Conservation (phyloP, 2,329 filamentous ascomycete genomes). For the Monosporascus ibericus region DNA sequence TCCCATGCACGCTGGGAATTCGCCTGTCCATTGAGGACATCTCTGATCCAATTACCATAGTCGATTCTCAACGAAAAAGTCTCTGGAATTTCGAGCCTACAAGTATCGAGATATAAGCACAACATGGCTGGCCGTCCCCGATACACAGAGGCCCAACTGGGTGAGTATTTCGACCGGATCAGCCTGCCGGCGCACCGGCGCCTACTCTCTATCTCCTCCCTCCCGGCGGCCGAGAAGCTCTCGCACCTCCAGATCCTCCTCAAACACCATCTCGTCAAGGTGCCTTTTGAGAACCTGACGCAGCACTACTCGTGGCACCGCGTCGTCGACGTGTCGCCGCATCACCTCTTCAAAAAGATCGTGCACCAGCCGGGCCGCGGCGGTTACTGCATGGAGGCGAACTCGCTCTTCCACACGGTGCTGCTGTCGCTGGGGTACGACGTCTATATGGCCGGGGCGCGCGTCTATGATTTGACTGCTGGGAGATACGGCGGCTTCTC, state of each 20-base stretch:
- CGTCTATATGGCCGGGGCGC: slow-evolving; percentile 18
- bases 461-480: slow-evolving; percentile 12
- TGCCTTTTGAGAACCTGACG: slow-evolving; percentile 42
- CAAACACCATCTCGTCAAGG: slow-evolving; percentile 32
- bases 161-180: slow-evolving; percentile 16
- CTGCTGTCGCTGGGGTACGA: slow-evolving; percentile 34
- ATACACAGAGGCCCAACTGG: slow-evolving; percentile 11
- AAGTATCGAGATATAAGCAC: neutral
- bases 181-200: slow-evolving; percentile 9
- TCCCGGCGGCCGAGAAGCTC: slow-evolving; percentile 2
- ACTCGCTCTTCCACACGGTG: slow-evolving; percentile 36
- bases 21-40: too few species aligned
- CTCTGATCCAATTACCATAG: neutral
- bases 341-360: slow-evolving; percentile 32
- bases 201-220: slow-evolving; percentile 3
- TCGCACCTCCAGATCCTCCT: slow-evolving; percentile 8
- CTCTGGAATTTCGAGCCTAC: too few species aligned
- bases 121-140: slow-evolving; percentile 15
- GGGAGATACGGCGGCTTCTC: slow-evolving; percentile 17
- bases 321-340: slow-evolving; percentile 27
- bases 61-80: too few species aligned
- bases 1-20: too few species aligned
- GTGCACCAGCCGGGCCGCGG: slow-evolving; percentile 29
- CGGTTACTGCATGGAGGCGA: slow-evolving; percentile 41
- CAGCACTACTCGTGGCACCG: slow-evolving; percentile 34